Conservation (phyloP, 805 yeast species). For the Cyberlindnera misumaiensis region DNA sequence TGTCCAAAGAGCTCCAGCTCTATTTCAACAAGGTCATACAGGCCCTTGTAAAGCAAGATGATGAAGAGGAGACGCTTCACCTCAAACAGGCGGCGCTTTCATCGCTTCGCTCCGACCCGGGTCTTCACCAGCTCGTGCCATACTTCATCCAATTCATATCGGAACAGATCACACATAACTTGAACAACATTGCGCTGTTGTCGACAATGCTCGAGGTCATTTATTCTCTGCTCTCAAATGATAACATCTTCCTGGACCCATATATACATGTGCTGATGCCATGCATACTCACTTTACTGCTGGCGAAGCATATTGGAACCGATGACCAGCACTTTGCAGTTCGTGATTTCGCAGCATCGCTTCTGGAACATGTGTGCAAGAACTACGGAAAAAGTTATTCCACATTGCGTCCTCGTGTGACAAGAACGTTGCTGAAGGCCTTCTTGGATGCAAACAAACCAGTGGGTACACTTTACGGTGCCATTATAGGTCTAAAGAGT, state of each 20-base stretch:
- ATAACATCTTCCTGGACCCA: constrained; percentile 85
- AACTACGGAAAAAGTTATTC: constrained; percentile 82
- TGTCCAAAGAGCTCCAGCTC: constrained; percentile 88
- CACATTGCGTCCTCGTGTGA: constrained; percentile 86
- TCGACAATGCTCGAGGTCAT: constrained; percentile 86
- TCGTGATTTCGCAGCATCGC: constrained; percentile 81
- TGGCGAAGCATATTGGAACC: constrained; percentile 81
- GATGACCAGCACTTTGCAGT: constrained; percentile 42
- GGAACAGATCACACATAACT: constrained; percentile 86
- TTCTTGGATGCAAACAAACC: constrained; percentile 80
- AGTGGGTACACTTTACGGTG: constrained; percentile 87
- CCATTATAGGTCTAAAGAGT: constrained; percentile 75
- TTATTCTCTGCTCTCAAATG: constrained; percentile 75
- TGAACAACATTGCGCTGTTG: constrained; percentile 62
- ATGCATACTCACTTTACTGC: constrained; percentile 80
- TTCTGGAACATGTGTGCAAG: constrained; percentile 70
- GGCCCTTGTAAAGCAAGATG: constrained; percentile 57
- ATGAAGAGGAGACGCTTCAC: constrained; percentile 31
- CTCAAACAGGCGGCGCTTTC: constrained; percentile 76
- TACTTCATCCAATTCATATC: constrained; percentile 94
- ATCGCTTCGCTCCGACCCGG: constrained; percentile 86
- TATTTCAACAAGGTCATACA: constrained; percentile 87
- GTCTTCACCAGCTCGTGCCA: constrained; percentile 93
- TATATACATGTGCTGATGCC: constrained; percentile 96
- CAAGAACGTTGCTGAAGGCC: constrained; percentile 87